phyloP scores from a whole-genome alignment of 441 rosid genomes.

The Arabidopsis lyrata region DNA sequence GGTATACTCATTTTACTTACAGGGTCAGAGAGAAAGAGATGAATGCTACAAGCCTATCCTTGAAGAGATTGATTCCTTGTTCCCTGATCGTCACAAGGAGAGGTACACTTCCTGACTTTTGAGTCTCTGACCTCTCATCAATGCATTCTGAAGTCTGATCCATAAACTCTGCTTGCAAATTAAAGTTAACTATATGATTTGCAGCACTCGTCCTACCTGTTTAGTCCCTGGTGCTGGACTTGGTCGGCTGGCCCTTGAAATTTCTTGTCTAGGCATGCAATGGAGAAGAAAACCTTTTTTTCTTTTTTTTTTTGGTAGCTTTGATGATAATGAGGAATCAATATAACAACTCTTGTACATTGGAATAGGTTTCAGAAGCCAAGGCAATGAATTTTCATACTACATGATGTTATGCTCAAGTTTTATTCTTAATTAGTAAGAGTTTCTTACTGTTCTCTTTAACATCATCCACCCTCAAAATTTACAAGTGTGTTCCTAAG shows the following conservation, averaged over 20 bases:
- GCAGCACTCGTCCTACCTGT: slow-evolving; percentile 84
- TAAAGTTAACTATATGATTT: slow-evolving; percentile 40
- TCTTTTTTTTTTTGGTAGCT: slow-evolving; percentile 12
- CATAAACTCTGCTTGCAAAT: slow-evolving; percentile 17
- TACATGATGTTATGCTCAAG: slow-evolving; percentile 99
- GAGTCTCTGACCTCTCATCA: slow-evolving; percentile 17
- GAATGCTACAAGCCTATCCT: slow-evolving; percentile 96
- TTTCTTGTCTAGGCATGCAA: slow-evolving; percentile 82
- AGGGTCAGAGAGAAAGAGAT: slow-evolving; percentile 92
- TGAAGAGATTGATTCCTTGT: slow-evolving; percentile 83
- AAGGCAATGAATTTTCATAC: slow-evolving; percentile 99
- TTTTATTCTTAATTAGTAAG: slow-evolving; percentile 96
- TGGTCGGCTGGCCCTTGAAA: slow-evolving; percentile 96
- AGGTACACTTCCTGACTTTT: slow-evolving; percentile 50
- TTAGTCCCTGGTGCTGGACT: slow-evolving; percentile 99
- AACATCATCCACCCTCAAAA: too few relatives aligned
- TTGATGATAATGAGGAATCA: background rate
- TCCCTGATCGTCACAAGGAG: slow-evolving; percentile 72
- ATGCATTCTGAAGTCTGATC: slow-evolving; percentile 22
- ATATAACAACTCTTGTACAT: slow-evolving; percentile 38
- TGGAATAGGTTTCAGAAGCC: slow-evolving; percentile 89
- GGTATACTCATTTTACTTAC: slow-evolving; percentile 18
- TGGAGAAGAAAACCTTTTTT: background rate
- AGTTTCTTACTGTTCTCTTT: slow-evolving; percentile 15
- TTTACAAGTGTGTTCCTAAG: background rate